Evolutionary conservation across 2,329 filamentous ascomycete species (phyloP), one percentile per base, ranked within the genome.

Genomic region (Neonectria sp.): DNA sequence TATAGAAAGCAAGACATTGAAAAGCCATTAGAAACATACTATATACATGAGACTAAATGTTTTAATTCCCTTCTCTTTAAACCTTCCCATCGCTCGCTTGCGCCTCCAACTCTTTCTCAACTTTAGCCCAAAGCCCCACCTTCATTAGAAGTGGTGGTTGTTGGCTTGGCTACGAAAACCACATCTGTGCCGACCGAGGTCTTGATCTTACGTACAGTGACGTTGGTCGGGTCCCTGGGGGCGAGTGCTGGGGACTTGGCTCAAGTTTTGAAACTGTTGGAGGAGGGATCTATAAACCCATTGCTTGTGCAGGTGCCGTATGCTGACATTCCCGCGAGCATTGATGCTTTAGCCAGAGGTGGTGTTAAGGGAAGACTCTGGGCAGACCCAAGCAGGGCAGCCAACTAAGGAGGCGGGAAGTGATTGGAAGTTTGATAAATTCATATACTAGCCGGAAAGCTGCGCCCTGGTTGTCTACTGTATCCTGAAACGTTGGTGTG

Each of bases 91-190:
- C 21, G 21, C 21, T 21, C 21, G 21, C 21, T 21, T 21, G 21
- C 21, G 21, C 21, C 21, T 21, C 21, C 21, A 21, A 21, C 21
- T 21, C 21, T 21, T 21, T 21, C 21, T 21, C 21, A 21, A 21
- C 21, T 21, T 21, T 21, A 21, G 21, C 21, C 21, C 21, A 21
- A 21, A 21, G 21, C 21, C 21, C 21, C 21, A 21, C 21, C 21
- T 21, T 21, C 21, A 21, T 21, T 21, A 21, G 21, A 37, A 29
- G 51, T 67, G 5, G 65, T 67, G 1, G 24, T 67, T 3, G 65
- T 67, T 25, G 65, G 65, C 1, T 49, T 67, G 24, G 60, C 49
- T 7, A 17, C 40, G 6, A 25, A 43, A 33, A 60, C 43, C 3
- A 15, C 60, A 5, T 51, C 56, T 12, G 51, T 67, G 9, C 33